phyloP scores from a whole-genome alignment of 2,329 filamentous ascomycete genomes.

The Fusarium cyanostomum region DNA sequence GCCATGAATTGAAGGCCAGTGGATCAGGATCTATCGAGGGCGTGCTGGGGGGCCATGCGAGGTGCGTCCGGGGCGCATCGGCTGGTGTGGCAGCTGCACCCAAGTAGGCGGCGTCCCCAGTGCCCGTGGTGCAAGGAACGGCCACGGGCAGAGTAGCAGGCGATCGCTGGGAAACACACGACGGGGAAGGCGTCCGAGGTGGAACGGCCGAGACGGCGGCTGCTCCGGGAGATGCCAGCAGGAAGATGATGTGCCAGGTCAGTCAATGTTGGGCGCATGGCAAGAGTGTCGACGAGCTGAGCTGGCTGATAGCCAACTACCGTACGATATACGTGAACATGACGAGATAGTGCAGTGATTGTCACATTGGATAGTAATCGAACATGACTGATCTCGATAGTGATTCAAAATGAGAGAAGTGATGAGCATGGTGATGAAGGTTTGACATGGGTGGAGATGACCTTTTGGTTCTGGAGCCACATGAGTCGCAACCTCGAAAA shows the following conservation, averaged over 20 bases:
- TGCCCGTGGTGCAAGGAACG: conserved; percentile 33
- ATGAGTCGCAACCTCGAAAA: background rate
- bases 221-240: conserved; percentile 10
- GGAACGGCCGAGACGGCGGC: conserved; percentile 13
- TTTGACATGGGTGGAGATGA: background rate
- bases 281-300: background rate
- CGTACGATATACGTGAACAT: background rate
- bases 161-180: conserved; percentile 1
- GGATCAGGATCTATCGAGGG: background rate
- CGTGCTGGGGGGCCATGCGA: background rate
- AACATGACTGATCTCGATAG: background rate
- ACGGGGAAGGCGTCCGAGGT: conserved; percentile 13
- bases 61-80: background rate
- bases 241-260: no score
- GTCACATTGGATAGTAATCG: background rate
- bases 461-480: background rate
- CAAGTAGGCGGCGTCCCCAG: conserved; percentile 15
- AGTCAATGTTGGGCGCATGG: conserved; percentile 14
- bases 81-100: conserved; percentile 8
- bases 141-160: conserved; percentile 6
- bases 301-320: background rate
- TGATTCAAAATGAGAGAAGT: background rate
- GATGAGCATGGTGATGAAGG: background rate
- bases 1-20: conserved; percentile 7
- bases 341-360: conserved; percentile 7